Conservation (phyloP, 169 alveolate genomes). For the Cryptosporidium canis region DNA sequence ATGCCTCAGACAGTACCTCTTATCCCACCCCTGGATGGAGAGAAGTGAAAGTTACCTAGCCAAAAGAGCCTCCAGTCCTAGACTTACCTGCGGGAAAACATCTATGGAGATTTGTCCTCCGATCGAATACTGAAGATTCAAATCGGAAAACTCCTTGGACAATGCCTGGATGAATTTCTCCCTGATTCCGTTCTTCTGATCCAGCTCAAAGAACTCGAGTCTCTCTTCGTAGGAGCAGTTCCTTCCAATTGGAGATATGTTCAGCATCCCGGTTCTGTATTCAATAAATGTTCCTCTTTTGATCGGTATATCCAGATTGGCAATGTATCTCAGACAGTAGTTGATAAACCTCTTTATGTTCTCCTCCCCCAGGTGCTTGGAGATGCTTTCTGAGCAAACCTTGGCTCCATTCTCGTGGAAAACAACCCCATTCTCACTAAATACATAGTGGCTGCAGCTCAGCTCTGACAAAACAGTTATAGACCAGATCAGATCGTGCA, state of each 20-base stretch:
- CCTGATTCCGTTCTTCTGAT: constrained; percentile 81
- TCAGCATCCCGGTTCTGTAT: constrained; percentile 93
- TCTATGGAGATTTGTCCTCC: constrained; percentile 98
- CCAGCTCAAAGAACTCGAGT: constrained; percentile 87
- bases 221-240: constrained; percentile 93
- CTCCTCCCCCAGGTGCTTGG: constrained; percentile 85
- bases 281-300: constrained; percentile 94
- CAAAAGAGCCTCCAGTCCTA: neutral
- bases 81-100: constrained; percentile 88
- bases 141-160: constrained; percentile 81
- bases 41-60: neutral
- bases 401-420: constrained; percentile 85
- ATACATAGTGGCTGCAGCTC: constrained; percentile 80
- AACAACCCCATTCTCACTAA: constrained; percentile 92
- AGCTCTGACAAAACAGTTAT: neutral
- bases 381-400: constrained; percentile 79
- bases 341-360: constrained; percentile 86
- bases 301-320: constrained; percentile 92
- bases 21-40: constrained; percentile 91
- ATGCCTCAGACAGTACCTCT: constrained; percentile 87
- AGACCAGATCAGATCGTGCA: neutral
- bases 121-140: constrained; percentile 86
- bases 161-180: constrained; percentile 79
- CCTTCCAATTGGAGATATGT: constrained; percentile 96
- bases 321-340: constrained; percentile 86